phyloP scores from a whole-genome alignment of 148 eudicot genomes.

The Arctostaphylos glauca region DNA sequence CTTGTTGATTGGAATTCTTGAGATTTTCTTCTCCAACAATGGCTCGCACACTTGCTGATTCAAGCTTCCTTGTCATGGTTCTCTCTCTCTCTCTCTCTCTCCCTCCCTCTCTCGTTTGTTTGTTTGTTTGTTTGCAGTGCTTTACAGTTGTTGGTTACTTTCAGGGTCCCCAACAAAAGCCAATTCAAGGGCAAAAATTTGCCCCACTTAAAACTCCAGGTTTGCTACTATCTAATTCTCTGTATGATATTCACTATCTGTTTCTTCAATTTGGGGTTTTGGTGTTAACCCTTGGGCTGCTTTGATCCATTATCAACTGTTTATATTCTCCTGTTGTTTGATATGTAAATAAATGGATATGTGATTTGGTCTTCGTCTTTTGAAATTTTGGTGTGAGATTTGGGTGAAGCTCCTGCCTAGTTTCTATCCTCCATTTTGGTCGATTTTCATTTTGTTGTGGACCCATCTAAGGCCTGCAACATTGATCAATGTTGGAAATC shows the following conservation, averaged over 20 bases:
- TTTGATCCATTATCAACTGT: no score
- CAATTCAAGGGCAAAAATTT: constrained; percentile 25
- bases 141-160: background rate
- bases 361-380: no score
- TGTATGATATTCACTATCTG: background rate
- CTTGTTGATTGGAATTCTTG: constrained; percentile 13
- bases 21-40: constrained; percentile 17
- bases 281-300: no score
- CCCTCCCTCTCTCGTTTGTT: background rate
- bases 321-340: no score
- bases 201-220: constrained; percentile 31
- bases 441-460: no score
- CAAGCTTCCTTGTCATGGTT: constrained; percentile 37
- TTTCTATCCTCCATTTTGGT: no score
- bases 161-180: constrained; percentile 37
- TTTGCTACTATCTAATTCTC: constrained; percentile 11
- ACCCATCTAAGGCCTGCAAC: no score
- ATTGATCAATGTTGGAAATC: no score
- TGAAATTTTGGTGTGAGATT: no score
- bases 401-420: no score
- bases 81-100: background rate
- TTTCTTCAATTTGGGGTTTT: background rate
- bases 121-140: background rate
- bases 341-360: no score
- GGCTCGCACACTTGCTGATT: constrained; percentile 42